A percentile compares a stretch with the other conserved stretches of the same genome.
Conservation (phyloP, 2,329 filamentous ascomycete genomes). For the Beauveria caledonica region DNA sequence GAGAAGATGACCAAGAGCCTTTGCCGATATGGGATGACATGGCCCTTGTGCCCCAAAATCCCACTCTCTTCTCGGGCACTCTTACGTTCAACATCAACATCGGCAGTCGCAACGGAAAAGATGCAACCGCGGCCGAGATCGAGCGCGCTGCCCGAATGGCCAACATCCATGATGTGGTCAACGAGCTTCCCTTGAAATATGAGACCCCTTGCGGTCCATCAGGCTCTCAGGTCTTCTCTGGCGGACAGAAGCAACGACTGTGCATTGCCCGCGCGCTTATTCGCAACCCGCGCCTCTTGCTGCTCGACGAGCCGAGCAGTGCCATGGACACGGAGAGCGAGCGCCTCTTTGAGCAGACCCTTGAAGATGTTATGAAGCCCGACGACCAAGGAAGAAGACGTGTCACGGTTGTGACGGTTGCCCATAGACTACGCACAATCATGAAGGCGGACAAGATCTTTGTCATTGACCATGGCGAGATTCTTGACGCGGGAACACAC, state of each 20-base stretch:
- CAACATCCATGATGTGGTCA: slow-evolving; percentile 52
- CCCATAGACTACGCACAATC: slow-evolving; percentile 37
- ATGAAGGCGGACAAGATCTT: slow-evolving; percentile 35
- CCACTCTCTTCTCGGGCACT: slow-evolving; percentile 32
- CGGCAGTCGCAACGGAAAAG: slow-evolving; percentile 34
- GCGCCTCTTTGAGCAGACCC: slow-evolving; percentile 46
- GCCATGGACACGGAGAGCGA: slow-evolving; percentile 58
- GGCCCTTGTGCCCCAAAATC: slow-evolving; percentile 32
- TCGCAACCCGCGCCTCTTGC: slow-evolving; percentile 53
- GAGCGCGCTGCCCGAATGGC: slow-evolving; percentile 47
- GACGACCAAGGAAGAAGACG: slow-evolving; percentile 12
- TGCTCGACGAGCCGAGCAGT: slow-evolving; percentile 64
- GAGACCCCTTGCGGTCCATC: slow-evolving; percentile 51
- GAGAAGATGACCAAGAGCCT: not conserved
- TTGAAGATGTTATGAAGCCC: slow-evolving; percentile 37
- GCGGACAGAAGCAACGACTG: slow-evolving; percentile 62
- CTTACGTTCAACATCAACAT: slow-evolving; percentile 33
- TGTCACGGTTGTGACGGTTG: slow-evolving; percentile 35
- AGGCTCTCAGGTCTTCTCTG: slow-evolving; percentile 52
- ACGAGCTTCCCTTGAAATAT: slow-evolving; percentile 46
- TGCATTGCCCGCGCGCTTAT: slow-evolving; percentile 62
- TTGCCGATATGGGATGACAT: slow-evolving; percentile 28
- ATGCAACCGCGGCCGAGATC: slow-evolving; percentile 40
- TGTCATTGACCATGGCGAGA: slow-evolving; percentile 31
- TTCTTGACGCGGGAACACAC: slow-evolving; percentile 31